These are phyloP conservation scores for Epichloe hybrida DNA, from an alignment of 2,329 filamentous ascomycete species.

Conservation along the genomic window DNA sequence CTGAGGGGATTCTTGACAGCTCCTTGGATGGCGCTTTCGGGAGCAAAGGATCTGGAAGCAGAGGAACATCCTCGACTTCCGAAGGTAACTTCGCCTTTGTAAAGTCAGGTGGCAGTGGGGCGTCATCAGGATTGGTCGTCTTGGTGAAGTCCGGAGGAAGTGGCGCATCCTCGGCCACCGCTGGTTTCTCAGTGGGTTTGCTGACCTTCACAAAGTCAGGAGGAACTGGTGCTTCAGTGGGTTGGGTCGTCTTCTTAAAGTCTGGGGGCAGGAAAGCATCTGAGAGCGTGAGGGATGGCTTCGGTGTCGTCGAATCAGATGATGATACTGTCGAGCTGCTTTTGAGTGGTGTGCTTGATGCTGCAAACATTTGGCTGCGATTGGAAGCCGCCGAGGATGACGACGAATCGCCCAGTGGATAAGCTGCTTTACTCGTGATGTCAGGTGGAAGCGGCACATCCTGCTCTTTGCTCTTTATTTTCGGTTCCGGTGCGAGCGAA, in stretches of 20 bases:
- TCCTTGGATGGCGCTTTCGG: constrained; percentile 19
- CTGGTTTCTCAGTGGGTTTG: constrained; percentile 11
- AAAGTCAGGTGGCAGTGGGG: constrained; percentile 22
- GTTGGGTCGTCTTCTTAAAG: constrained; percentile 1
- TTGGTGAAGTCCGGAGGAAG: constrained; percentile 7
- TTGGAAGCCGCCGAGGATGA: constrained; percentile 36
- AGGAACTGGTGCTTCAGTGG: constrained; percentile 16
- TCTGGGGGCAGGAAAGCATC: constrained; percentile 7
- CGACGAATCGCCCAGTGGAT: constrained; percentile 35
- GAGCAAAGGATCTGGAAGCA: constrained; percentile 25
- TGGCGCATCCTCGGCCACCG: constrained; percentile 11
- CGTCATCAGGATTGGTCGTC: constrained; percentile 19
- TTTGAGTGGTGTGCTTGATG: constrained; percentile 15
- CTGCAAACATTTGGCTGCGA: constrained; percentile 17
- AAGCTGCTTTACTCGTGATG: constrained; percentile 38
- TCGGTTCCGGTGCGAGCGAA: constrained; percentile 10
- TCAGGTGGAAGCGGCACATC: constrained; percentile 39
- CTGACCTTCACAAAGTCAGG: constrained; percentile 19
- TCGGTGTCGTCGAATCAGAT: constrained; percentile 16
- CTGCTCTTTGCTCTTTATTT: constrained; percentile 24
- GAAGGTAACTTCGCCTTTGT: constrained; percentile 6
- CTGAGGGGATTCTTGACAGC: constrained; percentile 20
- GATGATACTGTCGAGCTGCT: constrained; percentile 31
- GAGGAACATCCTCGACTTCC: constrained; percentile 24
- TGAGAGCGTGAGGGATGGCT: constrained; percentile 6